Conservation (phyloP, 768 basidiomycete genomes). For the Pisolithus albus region DNA sequence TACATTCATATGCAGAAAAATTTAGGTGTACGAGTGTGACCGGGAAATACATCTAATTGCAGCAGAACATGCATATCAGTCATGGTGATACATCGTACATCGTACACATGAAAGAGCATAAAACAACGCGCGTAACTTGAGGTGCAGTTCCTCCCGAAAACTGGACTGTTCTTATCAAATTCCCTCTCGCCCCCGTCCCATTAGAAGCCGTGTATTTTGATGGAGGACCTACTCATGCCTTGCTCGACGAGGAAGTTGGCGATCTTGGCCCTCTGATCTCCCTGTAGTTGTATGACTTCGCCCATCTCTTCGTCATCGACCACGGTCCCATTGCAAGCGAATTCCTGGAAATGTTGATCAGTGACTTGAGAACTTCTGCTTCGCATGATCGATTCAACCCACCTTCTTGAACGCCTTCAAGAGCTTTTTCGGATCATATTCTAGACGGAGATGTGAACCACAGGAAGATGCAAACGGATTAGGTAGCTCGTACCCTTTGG, state of each 20-base stretch:
- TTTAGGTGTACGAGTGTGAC: not conserved
- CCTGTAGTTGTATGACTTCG: conserved; percentile 96
- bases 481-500: conserved; percentile 60
- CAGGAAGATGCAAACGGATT: conserved; percentile 10
- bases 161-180: too few species aligned
- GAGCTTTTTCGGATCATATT: conserved; percentile 96
- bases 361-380: not conserved
- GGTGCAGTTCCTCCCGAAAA: not conserved
- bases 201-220: conserved; percentile 89
- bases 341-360: conserved; percentile 54
- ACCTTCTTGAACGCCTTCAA: conserved; percentile 99
- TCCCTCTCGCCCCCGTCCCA: conserved; percentile 5
- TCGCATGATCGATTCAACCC: not conserved
- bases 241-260: conserved; percentile 79
- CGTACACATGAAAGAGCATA: conserved; percentile 11
- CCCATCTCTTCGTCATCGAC: conserved; percentile 95
- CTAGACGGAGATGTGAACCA: conserved; percentile 35
- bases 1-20: too few species aligned
- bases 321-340: conserved; percentile 96
- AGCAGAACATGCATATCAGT: conserved; percentile 19
- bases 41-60: conserved; percentile 16
- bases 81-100: conserved; percentile 28
- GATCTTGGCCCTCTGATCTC: conserved; percentile 93
- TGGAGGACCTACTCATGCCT: conserved; percentile 66
- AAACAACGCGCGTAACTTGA: conserved; percentile 1